Base-by-base conservation (phyloP, 768 basidiomycete genomes). In the Hypholoma sublateritium region DNA sequence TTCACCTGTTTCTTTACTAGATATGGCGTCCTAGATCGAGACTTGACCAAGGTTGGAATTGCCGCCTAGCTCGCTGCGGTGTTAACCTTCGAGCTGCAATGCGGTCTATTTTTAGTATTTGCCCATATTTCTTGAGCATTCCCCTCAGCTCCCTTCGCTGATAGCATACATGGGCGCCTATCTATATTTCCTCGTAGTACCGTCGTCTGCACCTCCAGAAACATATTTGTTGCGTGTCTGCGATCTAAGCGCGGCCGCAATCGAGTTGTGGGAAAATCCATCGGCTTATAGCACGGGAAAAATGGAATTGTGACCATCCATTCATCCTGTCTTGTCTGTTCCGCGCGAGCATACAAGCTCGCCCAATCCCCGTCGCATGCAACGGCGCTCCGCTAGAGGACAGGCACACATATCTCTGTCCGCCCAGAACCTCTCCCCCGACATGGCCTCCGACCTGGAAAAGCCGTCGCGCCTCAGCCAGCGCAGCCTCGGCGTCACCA, bases 401-500 rank as follows among this genome's bases (percentile, higher is more conserved):
- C 75, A 80, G 61, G 86, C 85, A 36, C 80, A 80, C 65, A 89
- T 89, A 45, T 73, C 72, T 71, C 78, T 59, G 68, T 78, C 70
- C 70, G 76, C 58, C 67, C 76, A 56, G 34, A 44, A 56, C 47
- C 62, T 67, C 19, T 69, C 72, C 19, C 69, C 70, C n/a, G 70
- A 68, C 34, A 82, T 83, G 81, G 77, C 74, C 62, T 69, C 74
- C 48, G 74, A 78, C 63, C 72, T 76, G 25, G 80, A 87, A 50
- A 80, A 82, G 45, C 69, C 67, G n/a, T 77, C 85, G 4, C 79
- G 81, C 56, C 75, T 84, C 59, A 75, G 72, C 63, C 80, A 82
- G 64, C 83, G 86, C 61, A 80, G 70, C 47, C 70, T 89, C 57
- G 85, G 83, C 62, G 78, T 89, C 62, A 82, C 83, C 3, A 83